Evolutionary conservation across 257 asterid species (phyloP).

Genomic region (Nicotiana tabacum): DNA sequence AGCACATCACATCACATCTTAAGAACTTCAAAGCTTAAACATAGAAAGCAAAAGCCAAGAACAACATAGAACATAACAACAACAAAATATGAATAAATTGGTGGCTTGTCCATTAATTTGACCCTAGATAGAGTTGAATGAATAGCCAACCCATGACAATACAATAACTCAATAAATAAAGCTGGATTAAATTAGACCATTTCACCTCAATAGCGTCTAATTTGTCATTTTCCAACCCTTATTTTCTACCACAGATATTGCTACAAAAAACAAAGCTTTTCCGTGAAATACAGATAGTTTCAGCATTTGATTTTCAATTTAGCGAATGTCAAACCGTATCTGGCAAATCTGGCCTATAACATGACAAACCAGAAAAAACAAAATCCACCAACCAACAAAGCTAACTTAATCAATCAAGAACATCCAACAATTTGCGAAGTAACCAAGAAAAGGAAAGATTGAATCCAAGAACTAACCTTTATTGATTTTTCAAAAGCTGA

Average conservation of each 20-base stretch:
- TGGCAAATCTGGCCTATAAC: background rate
- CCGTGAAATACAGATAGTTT: background rate
- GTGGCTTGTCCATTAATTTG: background rate
- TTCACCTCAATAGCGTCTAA: background rate
- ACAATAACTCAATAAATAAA: background rate
- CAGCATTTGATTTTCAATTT: background rate
- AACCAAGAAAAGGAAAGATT: background rate
- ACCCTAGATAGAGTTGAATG: background rate
- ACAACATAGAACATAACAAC: background rate
- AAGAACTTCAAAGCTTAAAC: background rate
- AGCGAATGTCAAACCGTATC: background rate
- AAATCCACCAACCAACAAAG: background rate
- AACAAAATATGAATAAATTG: background rate
- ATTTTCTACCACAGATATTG: background rate
- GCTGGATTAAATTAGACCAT: background rate
- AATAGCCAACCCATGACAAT: background rate
- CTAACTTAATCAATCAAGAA: background rate
- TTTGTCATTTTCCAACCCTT: background rate
- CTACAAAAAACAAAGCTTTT: background rate
- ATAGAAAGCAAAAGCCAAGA: background rate
- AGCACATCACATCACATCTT: background rate
- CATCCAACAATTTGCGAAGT: background rate
- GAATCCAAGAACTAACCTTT: background rate
- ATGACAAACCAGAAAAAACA: background rate
- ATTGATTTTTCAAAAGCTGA: background rate